phyloP scores from a whole-genome alignment of 768 basidiomycete species.

The Naematelia encephala region DNA sequence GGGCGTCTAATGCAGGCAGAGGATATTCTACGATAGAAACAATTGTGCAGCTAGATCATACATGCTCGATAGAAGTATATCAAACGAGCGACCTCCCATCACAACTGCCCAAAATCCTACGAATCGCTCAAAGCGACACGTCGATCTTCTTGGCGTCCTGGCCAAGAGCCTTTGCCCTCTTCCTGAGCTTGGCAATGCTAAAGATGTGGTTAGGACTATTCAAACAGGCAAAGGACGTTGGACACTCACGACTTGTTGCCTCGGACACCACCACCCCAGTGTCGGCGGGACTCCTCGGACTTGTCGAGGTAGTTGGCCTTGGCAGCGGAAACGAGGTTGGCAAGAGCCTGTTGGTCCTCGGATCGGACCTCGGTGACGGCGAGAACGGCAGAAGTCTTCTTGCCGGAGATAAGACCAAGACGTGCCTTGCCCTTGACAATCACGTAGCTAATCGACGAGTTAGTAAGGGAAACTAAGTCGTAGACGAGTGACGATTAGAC shows the following conservation, averaged over 20 bases:
- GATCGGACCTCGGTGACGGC: conserved; percentile 89
- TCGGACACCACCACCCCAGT: conserved; percentile 95
- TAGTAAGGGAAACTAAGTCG: neutral
- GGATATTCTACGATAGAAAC: neutral
- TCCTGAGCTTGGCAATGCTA: conserved; percentile 84
- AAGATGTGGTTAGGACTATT: too few relatives aligned
- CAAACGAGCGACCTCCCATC: conserved; percentile 1
- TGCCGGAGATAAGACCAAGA: conserved; percentile 95
- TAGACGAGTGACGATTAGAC: conserved; percentile 2
- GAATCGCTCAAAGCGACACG: conserved; percentile 45
- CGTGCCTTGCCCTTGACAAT: conserved; percentile 98
- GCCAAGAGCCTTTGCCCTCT: conserved; percentile 88
- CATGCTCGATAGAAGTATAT: conserved; percentile 18
- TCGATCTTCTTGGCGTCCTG: conserved; percentile 51
- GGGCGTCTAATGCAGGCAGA: neutral
- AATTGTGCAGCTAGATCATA: conserved; percentile 25
- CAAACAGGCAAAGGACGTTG: too few relatives aligned
- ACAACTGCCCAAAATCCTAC: conserved; percentile 4
- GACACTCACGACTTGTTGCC: conserved; percentile 66
- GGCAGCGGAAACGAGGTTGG: conserved; percentile 84
- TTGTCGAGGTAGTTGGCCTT: conserved; percentile 98
- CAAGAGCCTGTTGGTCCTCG: conserved; percentile 89
- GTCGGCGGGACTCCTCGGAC: conserved; percentile 83
- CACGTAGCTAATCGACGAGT: conserved; percentile 61
- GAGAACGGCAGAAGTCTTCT: conserved; percentile 92